Evolutionary conservation across 257 asterid genomes (phyloP), one percentile per base, ranked within the genome.

Genomic region (Scutellaria galericulata): DNA sequence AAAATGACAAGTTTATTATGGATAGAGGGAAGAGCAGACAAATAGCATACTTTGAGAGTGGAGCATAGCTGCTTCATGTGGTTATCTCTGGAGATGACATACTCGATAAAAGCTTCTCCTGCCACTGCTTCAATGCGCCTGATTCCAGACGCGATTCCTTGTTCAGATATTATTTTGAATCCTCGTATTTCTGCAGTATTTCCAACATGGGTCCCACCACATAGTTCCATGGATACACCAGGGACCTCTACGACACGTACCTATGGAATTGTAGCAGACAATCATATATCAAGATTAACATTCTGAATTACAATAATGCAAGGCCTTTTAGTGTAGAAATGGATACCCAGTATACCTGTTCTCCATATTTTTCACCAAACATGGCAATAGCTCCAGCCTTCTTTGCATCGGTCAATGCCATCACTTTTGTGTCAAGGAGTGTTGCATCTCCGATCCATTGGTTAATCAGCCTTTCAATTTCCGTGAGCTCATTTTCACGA

Each of bases 331-430:
- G 41, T 4, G 7, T 2, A 51, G 22, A 15, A 64, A 20, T 18
- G 44, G 47, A 40, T 54, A 63, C 45, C 7, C 20, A 75, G 12
- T 6, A 10, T n/a, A 90, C 98, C 95, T 88, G 75, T 66, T 91
- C 98, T 75, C 96, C 98, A 63, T 93, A 93, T 80, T 93, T 91
- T 86, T 93, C 98, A 58, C 98, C 98, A 82, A 93, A 91, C 98
- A 93, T 93, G 0, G 97, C 96, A 70, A 89, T 85, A 50, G 98
- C 98, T 51, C 98, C 98, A 35, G 97, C 96, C 20, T 82, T 85
- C 85, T 93, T 93, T 65, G 98, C 98, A 27, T 93, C 95, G n/a
- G 83, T 60, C 80, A 91, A 60, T 4, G 89, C 80, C 96, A 93
- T 88, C 58, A 89, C 94, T 77, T 83, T 86, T 11, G 95, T 87